These are phyloP conservation scores for Entomortierella parvispora DNA, from an alignment of 192 early-diverging fungal genomes.

Conservation along the genomic window DNA sequence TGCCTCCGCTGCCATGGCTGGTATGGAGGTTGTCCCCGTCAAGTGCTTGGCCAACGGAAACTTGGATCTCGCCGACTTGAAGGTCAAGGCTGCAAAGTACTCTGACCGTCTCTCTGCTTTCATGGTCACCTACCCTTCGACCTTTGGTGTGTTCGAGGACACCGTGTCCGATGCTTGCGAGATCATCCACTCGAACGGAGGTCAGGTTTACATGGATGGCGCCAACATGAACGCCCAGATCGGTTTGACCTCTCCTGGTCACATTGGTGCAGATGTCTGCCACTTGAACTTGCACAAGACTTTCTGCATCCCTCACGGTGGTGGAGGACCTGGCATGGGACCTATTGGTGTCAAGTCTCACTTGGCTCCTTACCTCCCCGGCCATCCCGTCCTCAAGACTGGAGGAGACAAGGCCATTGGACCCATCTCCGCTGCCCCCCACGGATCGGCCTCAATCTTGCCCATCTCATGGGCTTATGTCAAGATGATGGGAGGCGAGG, in stretches of 20 bases:
- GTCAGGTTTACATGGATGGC: conserved; percentile 99
- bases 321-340: conserved; percentile 98
- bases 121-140: conserved; percentile 99
- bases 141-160: conserved; percentile 98
- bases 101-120: conserved; percentile 88
- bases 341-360: conserved; percentile 95
- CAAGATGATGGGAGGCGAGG: conserved; percentile 97
- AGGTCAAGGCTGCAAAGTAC: conserved; percentile 89
- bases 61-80: conserved; percentile 91
- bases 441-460: conserved; percentile 94
- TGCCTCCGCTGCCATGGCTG: conserved; percentile 97
- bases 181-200: conserved; percentile 93
- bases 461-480: conserved; percentile 99
- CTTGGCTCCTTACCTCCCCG: conserved; percentile 91
- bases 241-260: conserved; percentile 84
- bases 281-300: conserved; percentile 99
- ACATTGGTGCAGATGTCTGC: conserved; percentile 99
- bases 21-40: conserved; percentile 92
- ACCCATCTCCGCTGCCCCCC: conserved; percentile 96
- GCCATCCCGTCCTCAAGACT: conserved; percentile 83
- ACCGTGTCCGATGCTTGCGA: conserved; percentile 87
- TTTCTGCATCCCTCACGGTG: conserved; percentile 98
- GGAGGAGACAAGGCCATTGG: conserved; percentile 86
- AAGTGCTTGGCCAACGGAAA: conserved; percentile 94
- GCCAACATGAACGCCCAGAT: conserved; percentile 93